These are phyloP conservation scores for Raphanus hybrid DNA, from an alignment of 441 rosid genomes.

Conservation along the genomic window DNA sequence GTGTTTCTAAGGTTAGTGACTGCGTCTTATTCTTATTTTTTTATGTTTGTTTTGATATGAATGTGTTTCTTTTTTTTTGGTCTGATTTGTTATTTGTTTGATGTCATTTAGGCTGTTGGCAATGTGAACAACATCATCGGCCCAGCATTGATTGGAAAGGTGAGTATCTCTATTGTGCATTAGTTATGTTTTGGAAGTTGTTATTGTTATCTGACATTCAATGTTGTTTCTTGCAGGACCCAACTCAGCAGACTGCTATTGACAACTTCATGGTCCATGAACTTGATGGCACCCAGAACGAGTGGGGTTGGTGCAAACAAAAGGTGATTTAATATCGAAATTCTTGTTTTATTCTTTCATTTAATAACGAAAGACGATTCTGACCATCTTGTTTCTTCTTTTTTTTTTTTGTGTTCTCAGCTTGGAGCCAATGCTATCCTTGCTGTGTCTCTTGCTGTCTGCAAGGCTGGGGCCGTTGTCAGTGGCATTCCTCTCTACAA, in stretches of 20 bases:
- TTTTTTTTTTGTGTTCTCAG: constrained; percentile 41
- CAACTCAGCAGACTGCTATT: constrained; percentile 79
- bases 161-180: constrained; percentile 12
- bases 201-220: background rate
- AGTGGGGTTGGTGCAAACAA: constrained; percentile 68
- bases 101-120: constrained; percentile 63
- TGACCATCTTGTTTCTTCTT: background rate
- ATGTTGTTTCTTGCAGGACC: constrained; percentile 58
- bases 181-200: background rate
- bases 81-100: background rate
- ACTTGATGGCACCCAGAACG: constrained; percentile 93
- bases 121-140: constrained; percentile 87
- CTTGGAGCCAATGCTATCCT: constrained; percentile 98
- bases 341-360: too few relatives aligned
- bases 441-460: constrained; percentile 94
- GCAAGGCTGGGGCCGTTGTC: too few relatives aligned
- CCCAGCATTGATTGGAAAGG: constrained; percentile 97
- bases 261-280: constrained; percentile 93
- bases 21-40: too few relatives aligned
- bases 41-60: background rate
- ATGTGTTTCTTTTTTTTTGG: too few relatives aligned
- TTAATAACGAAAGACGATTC: too few relatives aligned
- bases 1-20: constrained; percentile 72
- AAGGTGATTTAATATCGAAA: too few relatives aligned
- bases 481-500: too few relatives aligned